phyloP scores from a whole-genome alignment of 352 stramenopile species.

The Globisporangium barbulae region DNA sequence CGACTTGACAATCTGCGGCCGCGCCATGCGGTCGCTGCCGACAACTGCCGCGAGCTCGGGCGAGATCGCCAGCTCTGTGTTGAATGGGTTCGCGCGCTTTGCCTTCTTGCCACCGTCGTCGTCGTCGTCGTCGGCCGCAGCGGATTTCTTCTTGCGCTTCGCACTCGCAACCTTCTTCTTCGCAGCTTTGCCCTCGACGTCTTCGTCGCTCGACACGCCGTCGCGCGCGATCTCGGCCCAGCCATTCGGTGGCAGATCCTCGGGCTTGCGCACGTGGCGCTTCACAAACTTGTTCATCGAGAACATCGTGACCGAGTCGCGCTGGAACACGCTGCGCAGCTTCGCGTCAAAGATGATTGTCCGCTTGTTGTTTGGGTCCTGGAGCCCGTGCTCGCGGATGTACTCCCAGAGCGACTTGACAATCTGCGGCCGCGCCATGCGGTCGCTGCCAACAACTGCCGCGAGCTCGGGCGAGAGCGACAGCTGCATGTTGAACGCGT shows the following conservation, averaged over 20 bases:
- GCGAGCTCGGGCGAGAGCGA: slow-evolving; percentile 76
- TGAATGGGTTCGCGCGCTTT: slow-evolving; percentile 68
- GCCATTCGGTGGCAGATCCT: slow-evolving; percentile 53
- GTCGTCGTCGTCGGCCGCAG: slow-evolving; percentile 29
- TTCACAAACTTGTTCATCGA: slow-evolving; percentile 89
- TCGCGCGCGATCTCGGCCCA: slow-evolving; percentile 78
- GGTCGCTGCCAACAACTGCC: slow-evolving; percentile 75
- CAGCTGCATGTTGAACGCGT: slow-evolving; percentile 79
- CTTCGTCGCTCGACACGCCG: slow-evolving; percentile 79
- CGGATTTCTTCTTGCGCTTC: slow-evolving; percentile 51
- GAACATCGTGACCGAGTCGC: slow-evolving; percentile 87
- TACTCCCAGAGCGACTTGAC: slow-evolving; percentile 97
- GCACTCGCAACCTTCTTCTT: slow-evolving; percentile 62
- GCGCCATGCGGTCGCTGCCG: slow-evolving; percentile 76
- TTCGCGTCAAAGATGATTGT: slow-evolving; percentile 90
- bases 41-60: slow-evolving; percentile 77
- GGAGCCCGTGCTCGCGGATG: slow-evolving; percentile 93
- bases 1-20: slow-evolving; percentile 92
- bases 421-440: slow-evolving; percentile 90
- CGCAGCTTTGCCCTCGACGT: slow-evolving; percentile 46
- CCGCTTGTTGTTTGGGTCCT: slow-evolving; percentile 94
- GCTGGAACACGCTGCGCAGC: slow-evolving; percentile 75
- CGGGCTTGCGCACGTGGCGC: slow-evolving; percentile 75
- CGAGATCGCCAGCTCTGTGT: slow-evolving; percentile 70
- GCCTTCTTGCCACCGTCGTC: slow-evolving; percentile 44